Evolutionary conservation across 2,329 filamentous ascomycete genomes (phyloP).

Genomic region (Xylariales sp.): DNA sequence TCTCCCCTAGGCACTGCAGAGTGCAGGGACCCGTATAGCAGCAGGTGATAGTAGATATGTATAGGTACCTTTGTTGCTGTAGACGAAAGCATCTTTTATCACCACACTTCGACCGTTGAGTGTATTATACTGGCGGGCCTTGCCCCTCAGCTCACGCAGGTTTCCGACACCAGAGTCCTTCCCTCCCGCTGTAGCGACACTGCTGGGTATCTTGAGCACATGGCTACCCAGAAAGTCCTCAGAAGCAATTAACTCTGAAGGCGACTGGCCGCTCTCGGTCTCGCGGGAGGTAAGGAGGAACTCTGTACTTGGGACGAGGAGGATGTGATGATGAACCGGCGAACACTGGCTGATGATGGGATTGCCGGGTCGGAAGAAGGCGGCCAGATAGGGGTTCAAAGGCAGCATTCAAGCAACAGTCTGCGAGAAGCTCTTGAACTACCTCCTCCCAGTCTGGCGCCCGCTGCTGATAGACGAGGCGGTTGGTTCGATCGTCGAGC

Average conservation of each 20-base stretch:
- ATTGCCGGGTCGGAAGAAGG: constrained; percentile 85
- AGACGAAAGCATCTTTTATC: constrained; percentile 87
- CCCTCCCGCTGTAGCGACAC: constrained; percentile 43
- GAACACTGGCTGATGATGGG: constrained; percentile 86
- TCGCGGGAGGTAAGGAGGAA: constrained; percentile 84
- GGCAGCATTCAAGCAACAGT: constrained; percentile 78
- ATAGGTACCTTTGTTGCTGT: constrained; percentile 87
- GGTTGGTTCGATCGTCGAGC: too few relatives aligned
- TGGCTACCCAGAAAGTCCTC: constrained; percentile 97
- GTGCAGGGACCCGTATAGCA: too few relatives aligned
- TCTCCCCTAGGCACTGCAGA: too few relatives aligned
- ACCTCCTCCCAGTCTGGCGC: constrained; percentile 17
- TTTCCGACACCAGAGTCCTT: constrained; percentile 54
- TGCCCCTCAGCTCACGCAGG: constrained; percentile 80
- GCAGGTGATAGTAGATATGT: too few relatives aligned
- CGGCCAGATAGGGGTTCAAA: constrained; percentile 96
- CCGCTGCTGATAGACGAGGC: constrained; percentile 6
- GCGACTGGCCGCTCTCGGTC: constrained; percentile 71
- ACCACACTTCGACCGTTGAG: constrained; percentile 90
- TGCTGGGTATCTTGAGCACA: constrained; percentile 76
- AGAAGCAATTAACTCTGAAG: constrained; percentile 76
- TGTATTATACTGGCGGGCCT: constrained; percentile 91
- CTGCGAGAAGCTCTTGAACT: constrained; percentile 17
- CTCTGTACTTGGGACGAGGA: constrained; percentile 91
- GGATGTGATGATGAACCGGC: constrained; percentile 84